Evolutionary conservation across 1,284 basidiomycete genomes (phyloP).

Genomic region (Cystobasidiaceae sp.): DNA sequence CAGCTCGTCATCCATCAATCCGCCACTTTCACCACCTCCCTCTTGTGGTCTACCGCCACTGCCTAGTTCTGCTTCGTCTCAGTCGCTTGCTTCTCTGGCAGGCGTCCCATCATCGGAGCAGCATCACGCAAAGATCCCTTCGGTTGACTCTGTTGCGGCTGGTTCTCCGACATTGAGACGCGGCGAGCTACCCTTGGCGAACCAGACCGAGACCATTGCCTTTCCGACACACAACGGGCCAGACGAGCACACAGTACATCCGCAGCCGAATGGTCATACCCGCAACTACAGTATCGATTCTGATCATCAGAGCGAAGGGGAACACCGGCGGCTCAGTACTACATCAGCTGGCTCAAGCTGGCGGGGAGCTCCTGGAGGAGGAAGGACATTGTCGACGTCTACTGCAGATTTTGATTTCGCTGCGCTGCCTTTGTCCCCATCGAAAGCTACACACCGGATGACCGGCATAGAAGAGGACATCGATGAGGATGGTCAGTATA

Average conservation of each 20-base stretch:
- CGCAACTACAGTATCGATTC: too few species aligned
- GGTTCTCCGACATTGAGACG: too few species aligned
- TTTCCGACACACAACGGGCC: background rate
- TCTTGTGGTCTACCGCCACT: slow-evolving; percentile 11
- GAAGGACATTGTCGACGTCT: background rate
- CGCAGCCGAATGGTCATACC: background rate
- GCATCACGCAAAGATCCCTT: too few species aligned
- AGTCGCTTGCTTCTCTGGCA: background rate
- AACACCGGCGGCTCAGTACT: background rate
- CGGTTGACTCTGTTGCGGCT: too few species aligned
- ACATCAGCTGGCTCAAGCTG: slow-evolving; percentile 17
- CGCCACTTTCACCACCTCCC: slow-evolving; percentile 24
- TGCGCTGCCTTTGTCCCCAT: background rate
- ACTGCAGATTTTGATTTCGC: slow-evolving; percentile 7
- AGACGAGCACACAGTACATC: background rate
- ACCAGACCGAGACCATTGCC: background rate
- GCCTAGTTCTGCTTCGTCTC: slow-evolving; percentile 8
- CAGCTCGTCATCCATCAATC: slow-evolving; percentile 3
- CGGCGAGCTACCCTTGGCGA: too few species aligned
- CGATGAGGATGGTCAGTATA: too few species aligned
- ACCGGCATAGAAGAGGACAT: background rate
- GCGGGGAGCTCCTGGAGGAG: background rate
- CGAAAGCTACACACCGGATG: slow-evolving; percentile 1
- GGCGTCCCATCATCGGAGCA: background rate
- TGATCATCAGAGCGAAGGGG: too few species aligned